Base-by-base conservation (phyloP, 352 stramenopile species). In the Phytophthora colocasiae region DNA sequence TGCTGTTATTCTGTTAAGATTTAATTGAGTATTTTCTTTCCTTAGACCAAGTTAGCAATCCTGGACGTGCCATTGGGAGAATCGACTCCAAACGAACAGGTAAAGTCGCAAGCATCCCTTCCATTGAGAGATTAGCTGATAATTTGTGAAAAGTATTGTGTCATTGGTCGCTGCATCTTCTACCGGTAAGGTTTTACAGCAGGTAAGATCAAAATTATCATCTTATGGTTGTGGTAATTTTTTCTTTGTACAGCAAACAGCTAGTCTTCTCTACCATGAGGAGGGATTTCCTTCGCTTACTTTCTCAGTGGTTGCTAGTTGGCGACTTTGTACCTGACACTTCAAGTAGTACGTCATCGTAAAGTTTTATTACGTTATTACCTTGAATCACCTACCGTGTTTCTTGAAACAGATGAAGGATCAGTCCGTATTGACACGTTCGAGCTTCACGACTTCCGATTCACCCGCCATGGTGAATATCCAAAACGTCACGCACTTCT, bases 261-360 rank as follows among this genome's bases (percentile, higher is more conserved):
- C 64, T 83, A 22, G 49, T 58, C 3, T 47, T 70, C 19, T 78
- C 75, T 10, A 80, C 71, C 7, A 73, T 83, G 26, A 60, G 71
- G 1, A 72, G 57, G 3, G 75, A 80, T 34, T 50, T 79, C 1
- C 43, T 79, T 40, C 65, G 52, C 26, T 26, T 79, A 27, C 11
- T 77, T 8, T 71, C 69, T 44, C 69, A 83, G 50, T 81, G 75
- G 75, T 14, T 83, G n/a, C 27, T 77, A n/a, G 14, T 44, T 32
- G 40, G 63, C 8, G 10, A 49, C 11, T 69, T 75, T 22, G 38
- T 50, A 24, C 41, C 56, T 5, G 39, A 69, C 34, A 51, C 38
- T 6, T 62, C 31, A 9, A 61, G 17, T 17, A 51, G 48, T 66
- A 32, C 15, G 53, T 44, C 17, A 12, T 58, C 6, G 4, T 38